Percentiles rank a stretch among this genome's conserved stretches.
Evolutionary conservation across 345 rosid genomes (phyloP).

Genomic region (Mangifera indica): DNA sequence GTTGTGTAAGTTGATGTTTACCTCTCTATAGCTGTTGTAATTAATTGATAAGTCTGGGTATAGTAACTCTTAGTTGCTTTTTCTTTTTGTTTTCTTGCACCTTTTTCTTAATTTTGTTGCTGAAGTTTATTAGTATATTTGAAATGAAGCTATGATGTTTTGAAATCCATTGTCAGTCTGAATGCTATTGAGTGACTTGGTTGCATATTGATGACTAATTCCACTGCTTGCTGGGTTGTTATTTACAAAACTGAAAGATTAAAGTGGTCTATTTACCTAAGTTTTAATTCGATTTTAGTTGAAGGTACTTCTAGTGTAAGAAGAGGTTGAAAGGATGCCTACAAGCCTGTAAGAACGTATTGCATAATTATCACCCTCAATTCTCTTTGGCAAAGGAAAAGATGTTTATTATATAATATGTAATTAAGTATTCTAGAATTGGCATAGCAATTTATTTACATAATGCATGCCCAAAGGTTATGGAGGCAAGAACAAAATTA

Average conservation of each 20-base stretch:
- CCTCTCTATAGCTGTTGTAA: neutral
- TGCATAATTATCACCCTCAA: neutral
- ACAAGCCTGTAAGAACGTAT: neutral
- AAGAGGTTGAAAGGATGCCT: neutral
- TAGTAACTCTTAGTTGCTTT: neutral
- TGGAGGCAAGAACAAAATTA: neutral
- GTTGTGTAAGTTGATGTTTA: conserved; percentile 52
- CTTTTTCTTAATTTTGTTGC: neutral
- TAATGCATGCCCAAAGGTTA: neutral
- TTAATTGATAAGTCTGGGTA: neutral
- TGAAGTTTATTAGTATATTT: neutral
- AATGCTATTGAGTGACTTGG: too few species aligned
- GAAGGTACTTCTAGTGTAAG: neutral
- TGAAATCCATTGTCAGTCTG: neutral
- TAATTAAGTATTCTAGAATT: neutral
- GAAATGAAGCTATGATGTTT: neutral
- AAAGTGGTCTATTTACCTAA: neutral
- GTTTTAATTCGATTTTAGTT: neutral
- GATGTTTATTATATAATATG: neutral
- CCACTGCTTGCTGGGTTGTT: neutral
- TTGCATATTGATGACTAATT: neutral
- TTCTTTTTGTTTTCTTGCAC: neutral
- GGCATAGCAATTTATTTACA: neutral
- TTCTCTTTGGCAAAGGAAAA: neutral
- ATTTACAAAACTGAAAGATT: neutral